Evolutionary conservation across 768 basidiomycete species (phyloP), one percentile per base, ranked within the genome.

Genomic region (Leucosporidium scottii): DNA sequence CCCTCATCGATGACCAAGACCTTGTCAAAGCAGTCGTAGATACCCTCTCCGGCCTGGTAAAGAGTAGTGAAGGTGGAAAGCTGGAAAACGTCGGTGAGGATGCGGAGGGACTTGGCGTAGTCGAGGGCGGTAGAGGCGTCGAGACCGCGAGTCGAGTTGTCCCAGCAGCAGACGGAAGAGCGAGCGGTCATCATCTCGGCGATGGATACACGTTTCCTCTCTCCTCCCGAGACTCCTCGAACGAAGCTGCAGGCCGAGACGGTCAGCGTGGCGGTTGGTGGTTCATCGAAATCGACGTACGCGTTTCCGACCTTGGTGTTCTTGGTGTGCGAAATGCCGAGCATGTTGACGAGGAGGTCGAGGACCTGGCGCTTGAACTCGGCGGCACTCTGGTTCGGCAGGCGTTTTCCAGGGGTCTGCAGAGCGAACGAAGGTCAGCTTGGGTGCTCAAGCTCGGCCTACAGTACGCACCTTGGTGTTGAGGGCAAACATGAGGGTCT

Each of bases 71-170:
- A 74, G 27, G 76, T 75, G 10, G 75, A 61, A 58, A 73, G 69
- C 12, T 85, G 84, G 15, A 86, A 81, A 25, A 90, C 78, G 74
- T 93, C 90, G 18, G 91, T 92, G 82, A 89, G 85, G 39, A 90
- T 80, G 20, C 90, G 83, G 61, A 93, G 79, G 53, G 85, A 85
- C 77, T 85, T 88, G 62, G 83, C 84, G 72, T 89, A 92, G 75
- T 93, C 91, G 57, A 92, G 81, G 3, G 91, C 91, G 13, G 91
- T 93, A 1, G 88, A 89, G 76, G 65, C 58, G 68, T 90, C 88
- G 56, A 90, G 79, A 30, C 49, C 89, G 58, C 87, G 81, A 3
- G 89, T 91, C 0, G 87, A 87, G 76, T 87, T 89, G 62, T 76
- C 76, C 78, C 78, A 81, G 10, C 76, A 74, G 54, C 73, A 75